These are phyloP conservation scores for Solanum hybrid DNA, from an alignment of 305 asterid species.

Conservation along the genomic window DNA sequence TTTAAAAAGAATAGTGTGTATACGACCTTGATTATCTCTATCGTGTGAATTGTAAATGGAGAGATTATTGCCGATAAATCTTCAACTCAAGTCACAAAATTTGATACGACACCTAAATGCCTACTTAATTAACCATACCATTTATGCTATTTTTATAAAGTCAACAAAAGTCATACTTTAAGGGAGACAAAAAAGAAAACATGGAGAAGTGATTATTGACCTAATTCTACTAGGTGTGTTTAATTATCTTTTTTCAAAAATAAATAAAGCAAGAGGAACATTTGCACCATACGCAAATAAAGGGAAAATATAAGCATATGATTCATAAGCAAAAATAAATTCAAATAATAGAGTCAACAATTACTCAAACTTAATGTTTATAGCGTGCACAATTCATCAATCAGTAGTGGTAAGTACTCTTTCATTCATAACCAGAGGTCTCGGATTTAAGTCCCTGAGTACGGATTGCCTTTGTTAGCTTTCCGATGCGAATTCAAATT, in stretches of 20 bases:
- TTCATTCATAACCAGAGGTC: too few relatives aligned
- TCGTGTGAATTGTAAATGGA: not conserved
- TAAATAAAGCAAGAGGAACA: not conserved
- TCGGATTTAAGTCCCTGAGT: fast-evolving
- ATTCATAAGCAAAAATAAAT: not conserved
- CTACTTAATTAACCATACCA: not conserved
- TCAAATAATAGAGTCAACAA: not conserved
- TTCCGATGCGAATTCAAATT: fast-evolving
- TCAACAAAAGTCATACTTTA: not conserved
- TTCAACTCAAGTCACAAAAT: not conserved
- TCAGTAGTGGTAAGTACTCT: not conserved
- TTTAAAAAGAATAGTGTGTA: not conserved
- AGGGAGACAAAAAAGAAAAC: not conserved
- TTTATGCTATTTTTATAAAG: not conserved
- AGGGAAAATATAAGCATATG: not conserved
- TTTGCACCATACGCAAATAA: not conserved
- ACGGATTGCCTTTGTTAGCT: too few relatives aligned
- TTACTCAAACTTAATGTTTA: not conserved
- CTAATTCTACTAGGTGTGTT: not conserved
- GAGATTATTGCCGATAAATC: not conserved
- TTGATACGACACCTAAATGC: not conserved
- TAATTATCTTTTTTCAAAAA: not conserved
- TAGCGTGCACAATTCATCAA: not conserved
- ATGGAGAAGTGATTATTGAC: not conserved
- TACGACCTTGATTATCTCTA: not conserved